Evolutionary conservation across 1,284 basidiomycete species (phyloP).

Genomic region (Cutaneotrichosporon sp.): DNA sequence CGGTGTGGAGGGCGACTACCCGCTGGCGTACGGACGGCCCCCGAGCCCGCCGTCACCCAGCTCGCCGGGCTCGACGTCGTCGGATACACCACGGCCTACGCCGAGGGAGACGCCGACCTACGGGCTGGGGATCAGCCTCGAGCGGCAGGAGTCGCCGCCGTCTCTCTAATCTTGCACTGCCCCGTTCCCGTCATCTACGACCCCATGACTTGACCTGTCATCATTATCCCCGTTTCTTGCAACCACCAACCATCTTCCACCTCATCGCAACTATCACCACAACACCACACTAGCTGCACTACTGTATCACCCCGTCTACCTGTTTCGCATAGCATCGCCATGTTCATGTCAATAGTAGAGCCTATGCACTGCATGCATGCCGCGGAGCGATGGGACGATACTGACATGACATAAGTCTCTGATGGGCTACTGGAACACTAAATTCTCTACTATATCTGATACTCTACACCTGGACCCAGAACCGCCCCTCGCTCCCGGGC

Average conservation of each 20-base stretch:
- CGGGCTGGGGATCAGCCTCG: not conserved
- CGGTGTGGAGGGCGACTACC: not conserved
- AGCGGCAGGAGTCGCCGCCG: not conserved
- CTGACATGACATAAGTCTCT: not conserved
- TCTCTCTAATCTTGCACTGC: not conserved
- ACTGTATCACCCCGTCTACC: constrained; percentile 1
- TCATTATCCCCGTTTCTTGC: not conserved
- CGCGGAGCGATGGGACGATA: not conserved
- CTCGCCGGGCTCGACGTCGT: too few species aligned
- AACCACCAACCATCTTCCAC: too few species aligned
- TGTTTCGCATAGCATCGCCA: constrained; percentile 2
- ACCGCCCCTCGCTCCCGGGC: constrained; percentile 10
- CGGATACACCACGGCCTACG: too few species aligned
- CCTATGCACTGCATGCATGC: not conserved
- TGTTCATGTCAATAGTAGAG: not conserved
- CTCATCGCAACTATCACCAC: not conserved
- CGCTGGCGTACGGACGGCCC: too few species aligned
- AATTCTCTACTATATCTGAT: too few species aligned
- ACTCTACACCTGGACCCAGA: constrained; percentile 22
- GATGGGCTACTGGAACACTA: too few species aligned
- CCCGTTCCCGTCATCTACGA: not conserved
- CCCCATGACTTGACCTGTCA: too few species aligned
- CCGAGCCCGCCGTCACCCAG: too few species aligned
- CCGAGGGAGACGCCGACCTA: not conserved
- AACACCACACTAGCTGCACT: not conserved